Conservation (phyloP, 495 filamentous ascomycete species). For the Alectoria sarmentosa region DNA sequence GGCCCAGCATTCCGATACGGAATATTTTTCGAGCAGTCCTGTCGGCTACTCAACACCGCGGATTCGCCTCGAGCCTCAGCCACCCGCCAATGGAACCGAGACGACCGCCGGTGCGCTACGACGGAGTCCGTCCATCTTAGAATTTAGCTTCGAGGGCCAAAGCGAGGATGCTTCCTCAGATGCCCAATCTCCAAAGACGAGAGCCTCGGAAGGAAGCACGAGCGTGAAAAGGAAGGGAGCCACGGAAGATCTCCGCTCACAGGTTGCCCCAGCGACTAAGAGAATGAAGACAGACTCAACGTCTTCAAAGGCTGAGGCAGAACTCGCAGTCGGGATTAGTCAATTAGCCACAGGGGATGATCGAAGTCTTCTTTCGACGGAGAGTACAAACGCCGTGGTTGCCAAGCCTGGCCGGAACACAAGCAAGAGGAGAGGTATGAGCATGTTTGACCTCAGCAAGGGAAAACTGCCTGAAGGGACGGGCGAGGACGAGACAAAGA, state of each 20-base stretch:
- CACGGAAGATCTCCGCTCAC: conserved; percentile 13
- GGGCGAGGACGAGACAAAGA: conserved; percentile 10
- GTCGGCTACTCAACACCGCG: conserved; percentile 32
- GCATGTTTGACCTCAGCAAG: conserved; percentile 20
- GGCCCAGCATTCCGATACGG: conserved; percentile 24
- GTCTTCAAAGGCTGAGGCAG: conserved; percentile 8
- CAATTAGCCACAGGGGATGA: conserved; percentile 16
- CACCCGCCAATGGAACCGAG: conserved; percentile 15
- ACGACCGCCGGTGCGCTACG: conserved; percentile 14
- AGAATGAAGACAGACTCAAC: conserved; percentile 17
- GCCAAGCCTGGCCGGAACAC: background rate
- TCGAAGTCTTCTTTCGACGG: background rate
- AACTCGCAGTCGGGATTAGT: conserved; percentile 13
- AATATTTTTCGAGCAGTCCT: conserved; percentile 31
- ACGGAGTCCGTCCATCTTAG: conserved; percentile 12
- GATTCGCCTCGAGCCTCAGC: conserved; percentile 25
- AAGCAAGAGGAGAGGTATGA: conserved; percentile 18
- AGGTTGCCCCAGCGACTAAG: conserved; percentile 12
- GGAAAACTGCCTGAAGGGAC: conserved; percentile 18
- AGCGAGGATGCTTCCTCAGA: conserved; percentile 13
- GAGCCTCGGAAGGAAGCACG: conserved; percentile 9
- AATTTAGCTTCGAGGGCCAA: conserved; percentile 20
- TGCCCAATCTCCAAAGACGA: conserved; percentile 4
- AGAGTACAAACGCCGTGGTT: background rate
- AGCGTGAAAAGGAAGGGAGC: conserved; percentile 25